phyloP scores from a whole-genome alignment of 2,329 filamentous ascomycete species.

The Xylariaceae sp. region DNA sequence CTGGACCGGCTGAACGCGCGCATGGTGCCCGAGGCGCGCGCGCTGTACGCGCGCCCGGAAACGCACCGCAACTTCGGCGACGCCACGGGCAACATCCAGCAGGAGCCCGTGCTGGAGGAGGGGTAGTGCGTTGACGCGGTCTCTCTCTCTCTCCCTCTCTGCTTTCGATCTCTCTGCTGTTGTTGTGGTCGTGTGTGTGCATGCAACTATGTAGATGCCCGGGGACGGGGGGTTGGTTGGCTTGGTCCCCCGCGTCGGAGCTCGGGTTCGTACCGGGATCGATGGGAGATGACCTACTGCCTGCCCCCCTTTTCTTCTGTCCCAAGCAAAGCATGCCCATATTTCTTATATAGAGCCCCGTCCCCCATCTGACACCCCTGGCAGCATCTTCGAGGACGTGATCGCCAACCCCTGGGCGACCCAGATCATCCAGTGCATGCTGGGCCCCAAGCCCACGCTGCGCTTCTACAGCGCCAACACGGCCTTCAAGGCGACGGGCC shows the following conservation, averaged over 20 bases:
- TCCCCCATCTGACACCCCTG: neutral
- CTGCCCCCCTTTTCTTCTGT: too few species aligned
- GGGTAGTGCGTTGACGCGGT: slow-evolving; percentile 4
- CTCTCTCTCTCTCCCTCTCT: too few species aligned
- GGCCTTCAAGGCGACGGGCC: slow-evolving; percentile 26
- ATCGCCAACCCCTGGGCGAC: slow-evolving; percentile 26
- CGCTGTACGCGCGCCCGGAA: slow-evolving; percentile 11
- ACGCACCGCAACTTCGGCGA: slow-evolving; percentile 17
- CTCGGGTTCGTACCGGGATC: too few species aligned
- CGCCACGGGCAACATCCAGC: slow-evolving; percentile 15
- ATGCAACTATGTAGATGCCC: too few species aligned
- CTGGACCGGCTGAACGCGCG: slow-evolving; percentile 25
- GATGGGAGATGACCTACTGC: too few species aligned
- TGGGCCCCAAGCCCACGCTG: slow-evolving; percentile 28
- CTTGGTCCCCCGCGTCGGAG: too few species aligned
- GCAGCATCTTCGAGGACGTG: slow-evolving; percentile 11
- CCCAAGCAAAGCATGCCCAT: too few species aligned
- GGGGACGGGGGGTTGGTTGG: too few species aligned
- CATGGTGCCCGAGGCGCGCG: slow-evolving; percentile 28
- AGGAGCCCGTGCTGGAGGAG: slow-evolving; percentile 12
- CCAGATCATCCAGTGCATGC: slow-evolving; percentile 26
- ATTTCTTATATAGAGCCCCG: too few species aligned
- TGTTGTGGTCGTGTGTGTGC: too few species aligned
- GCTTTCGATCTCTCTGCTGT: too few species aligned
- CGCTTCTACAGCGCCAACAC: slow-evolving; percentile 33